A percentile compares a stretch with the other conserved stretches of the same genome.
Evolutionary conservation across 352 stramenopile genomes (phyloP).

Genomic region (Thalassiosira livingstoniorum): DNA sequence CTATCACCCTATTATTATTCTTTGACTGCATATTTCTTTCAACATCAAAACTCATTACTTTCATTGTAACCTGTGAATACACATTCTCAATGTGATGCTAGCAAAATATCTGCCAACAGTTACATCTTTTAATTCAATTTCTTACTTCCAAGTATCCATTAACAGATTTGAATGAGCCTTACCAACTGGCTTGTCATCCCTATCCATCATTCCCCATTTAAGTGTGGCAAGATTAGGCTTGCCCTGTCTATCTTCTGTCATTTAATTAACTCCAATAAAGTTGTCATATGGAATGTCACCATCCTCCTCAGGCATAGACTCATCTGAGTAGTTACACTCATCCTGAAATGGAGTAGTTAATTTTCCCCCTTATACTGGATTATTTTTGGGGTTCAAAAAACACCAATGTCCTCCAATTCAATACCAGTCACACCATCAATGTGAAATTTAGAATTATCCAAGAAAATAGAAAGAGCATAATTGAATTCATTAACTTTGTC

Average conservation of each 20-base stretch:
- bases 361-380: constrained; percentile 1
- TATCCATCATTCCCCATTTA: too few species aligned
- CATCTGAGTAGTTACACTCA: neutral
- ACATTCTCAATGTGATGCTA: too few species aligned
- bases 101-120: too few species aligned
- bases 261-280: neutral
- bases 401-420: neutral
- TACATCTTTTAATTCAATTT: too few species aligned
- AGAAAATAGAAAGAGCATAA: neutral
- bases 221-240: too few species aligned
- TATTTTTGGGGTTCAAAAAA: neutral
- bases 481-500: neutral
- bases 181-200: too few species aligned
- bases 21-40: too few species aligned
- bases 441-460: neutral
- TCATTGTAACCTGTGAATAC: too few species aligned
- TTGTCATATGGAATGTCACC: neutral
- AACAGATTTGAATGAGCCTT: too few species aligned
- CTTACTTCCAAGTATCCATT: too few species aligned
- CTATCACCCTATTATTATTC: too few species aligned
- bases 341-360: neutral
- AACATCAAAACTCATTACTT: too few species aligned
- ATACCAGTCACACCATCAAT: neutral
- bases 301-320: neutral
- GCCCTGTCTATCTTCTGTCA: neutral